Conservation (phyloP, 305 asterid species). For the Fraxinus latifolia region DNA sequence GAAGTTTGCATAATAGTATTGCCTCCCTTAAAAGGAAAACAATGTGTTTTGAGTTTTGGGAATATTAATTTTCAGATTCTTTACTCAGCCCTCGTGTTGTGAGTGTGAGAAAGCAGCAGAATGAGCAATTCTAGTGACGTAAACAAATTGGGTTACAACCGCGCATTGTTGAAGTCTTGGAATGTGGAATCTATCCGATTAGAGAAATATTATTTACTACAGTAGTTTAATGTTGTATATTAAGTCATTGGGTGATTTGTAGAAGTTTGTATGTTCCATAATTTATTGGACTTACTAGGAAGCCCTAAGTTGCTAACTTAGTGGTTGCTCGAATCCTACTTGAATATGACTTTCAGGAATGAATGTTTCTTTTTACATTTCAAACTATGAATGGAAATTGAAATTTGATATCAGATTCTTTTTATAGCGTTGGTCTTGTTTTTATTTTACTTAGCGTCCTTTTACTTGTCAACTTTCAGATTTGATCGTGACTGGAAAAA, state of each 20-base stretch:
- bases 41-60: background rate
- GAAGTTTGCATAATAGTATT: background rate
- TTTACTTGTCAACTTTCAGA: slow-evolving; percentile 38
- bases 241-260: background rate
- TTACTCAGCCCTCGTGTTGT: background rate
- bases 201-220: background rate
- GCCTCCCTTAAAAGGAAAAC: background rate
- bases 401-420: background rate
- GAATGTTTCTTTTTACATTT: background rate
- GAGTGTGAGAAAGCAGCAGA: background rate
- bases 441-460: background rate
- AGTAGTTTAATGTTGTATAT: background rate
- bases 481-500: slow-evolving; percentile 97
- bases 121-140: background rate
- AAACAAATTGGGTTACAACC: background rate
- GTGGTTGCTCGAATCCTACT: background rate
- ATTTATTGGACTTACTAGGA: background rate
- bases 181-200: background rate
- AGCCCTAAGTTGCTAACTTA: background rate
- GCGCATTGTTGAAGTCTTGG: background rate
- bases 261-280: background rate
- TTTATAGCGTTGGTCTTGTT: background rate
- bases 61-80: background rate
- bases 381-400: background rate
- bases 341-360: background rate